These are phyloP conservation scores for Colletotrichum sp. DNA, from an alignment of 2,329 filamentous ascomycete genomes.

Conservation along the genomic window DNA sequence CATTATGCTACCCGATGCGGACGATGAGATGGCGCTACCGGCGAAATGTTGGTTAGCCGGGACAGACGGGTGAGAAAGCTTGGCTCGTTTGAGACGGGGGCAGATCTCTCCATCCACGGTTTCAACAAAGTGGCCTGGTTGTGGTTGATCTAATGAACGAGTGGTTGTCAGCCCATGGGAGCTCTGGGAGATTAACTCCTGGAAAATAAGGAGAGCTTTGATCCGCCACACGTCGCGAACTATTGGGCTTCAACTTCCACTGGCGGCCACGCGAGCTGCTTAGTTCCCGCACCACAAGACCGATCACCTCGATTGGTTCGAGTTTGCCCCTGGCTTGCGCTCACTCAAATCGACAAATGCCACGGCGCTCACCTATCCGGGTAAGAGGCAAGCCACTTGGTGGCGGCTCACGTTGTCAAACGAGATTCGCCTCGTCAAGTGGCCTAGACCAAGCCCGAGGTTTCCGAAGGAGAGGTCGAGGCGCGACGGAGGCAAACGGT, in stretches of 20 bases:
- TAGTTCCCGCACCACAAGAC: not conserved
- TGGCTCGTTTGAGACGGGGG: not conserved
- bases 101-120: not conserved
- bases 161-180: not conserved
- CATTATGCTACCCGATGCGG: not conserved
- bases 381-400: not conserved
- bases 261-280: not conserved
- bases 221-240: not conserved
- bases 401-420: not conserved
- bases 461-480: not conserved
- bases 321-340: too few relatives aligned
- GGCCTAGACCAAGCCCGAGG: not conserved
- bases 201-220: not conserved
- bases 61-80: not conserved
- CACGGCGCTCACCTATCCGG: not conserved
- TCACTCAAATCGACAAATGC: too few relatives aligned
- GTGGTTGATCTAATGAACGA: not conserved
- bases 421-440: not conserved
- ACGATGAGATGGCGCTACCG: not conserved
- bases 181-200: not conserved
- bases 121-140: not conserved
- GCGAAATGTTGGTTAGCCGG: not conserved
- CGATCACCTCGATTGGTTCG: not conserved
- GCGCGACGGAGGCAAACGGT: not conserved
- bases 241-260: not conserved